A percentile compares a stretch with the other conserved stretches of the same genome.
These are phyloP conservation scores for Boletus barrowsii DNA, from an alignment of 768 basidiomycete genomes.

Conservation along the genomic window DNA sequence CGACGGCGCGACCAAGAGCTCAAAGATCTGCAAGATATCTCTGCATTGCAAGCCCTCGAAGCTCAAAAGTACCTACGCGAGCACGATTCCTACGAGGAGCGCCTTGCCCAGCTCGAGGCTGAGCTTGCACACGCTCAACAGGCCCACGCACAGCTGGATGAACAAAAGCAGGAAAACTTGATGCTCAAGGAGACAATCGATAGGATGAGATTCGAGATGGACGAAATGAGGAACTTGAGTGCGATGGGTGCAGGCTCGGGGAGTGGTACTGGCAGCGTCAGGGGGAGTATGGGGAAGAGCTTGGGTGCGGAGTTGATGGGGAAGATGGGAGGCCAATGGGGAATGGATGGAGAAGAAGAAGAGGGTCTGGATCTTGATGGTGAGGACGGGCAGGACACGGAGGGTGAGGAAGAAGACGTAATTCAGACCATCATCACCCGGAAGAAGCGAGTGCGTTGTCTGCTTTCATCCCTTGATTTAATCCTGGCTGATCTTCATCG, in stretches of 20 bases:
- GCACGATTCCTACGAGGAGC: conserved; percentile 68
- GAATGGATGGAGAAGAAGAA: conserved; percentile 38
- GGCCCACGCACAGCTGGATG: conserved; percentile 73
- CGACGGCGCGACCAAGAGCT: conserved; percentile 75
- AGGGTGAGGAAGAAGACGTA: conserved; percentile 61
- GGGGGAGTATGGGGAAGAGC: conserved; percentile 65
- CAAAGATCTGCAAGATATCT: conserved; percentile 57
- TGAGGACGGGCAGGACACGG: conserved; percentile 52
- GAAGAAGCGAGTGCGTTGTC: conserved; percentile 60
- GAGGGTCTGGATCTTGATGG: conserved; percentile 33
- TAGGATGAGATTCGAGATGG: conserved; percentile 89
- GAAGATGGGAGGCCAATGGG: conserved; percentile 51
- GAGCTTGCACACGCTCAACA: conserved; percentile 70
- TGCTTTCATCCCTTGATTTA: conserved; percentile 5
- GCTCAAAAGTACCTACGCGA: conserved; percentile 62
- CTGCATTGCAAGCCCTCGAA: conserved; percentile 63
- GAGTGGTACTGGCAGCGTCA: conserved; percentile 47
- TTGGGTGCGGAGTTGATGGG: conserved; percentile 70
- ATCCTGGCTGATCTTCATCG: conserved; percentile 5
- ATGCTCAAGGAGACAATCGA: conserved; percentile 95
- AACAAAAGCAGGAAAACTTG: conserved; percentile 94
- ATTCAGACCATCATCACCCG: conserved; percentile 88
- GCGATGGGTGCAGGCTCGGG: conserved; percentile 36
- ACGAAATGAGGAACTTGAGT: conserved; percentile 69
- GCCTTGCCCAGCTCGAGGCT: conserved; percentile 62